Evolutionary conservation across 208 protist species (phyloP), one percentile per base, ranked within the genome.

Genomic region (Leishmania major): DNA sequence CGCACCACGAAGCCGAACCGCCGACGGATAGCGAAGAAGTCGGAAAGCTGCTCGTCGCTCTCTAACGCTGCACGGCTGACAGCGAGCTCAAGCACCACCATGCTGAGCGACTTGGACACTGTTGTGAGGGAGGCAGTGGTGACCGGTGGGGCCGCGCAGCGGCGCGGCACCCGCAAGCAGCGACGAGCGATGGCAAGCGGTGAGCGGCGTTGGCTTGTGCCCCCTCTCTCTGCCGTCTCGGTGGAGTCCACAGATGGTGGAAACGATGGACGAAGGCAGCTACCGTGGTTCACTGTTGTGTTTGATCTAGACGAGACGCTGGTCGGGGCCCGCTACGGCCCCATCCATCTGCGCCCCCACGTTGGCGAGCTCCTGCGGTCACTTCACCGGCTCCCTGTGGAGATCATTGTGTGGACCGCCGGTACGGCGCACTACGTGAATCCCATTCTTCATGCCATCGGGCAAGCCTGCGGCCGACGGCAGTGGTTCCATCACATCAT

Each of bases 301-400:
- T 81, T 97, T 59, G 94, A 97, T 78, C 59, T 97, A 13, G 93
- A 97, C 67, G 93, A 97, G 79, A 96, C 94, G 40, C 81, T 97
- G 1, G 90, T 97, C 7, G 80, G 60, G 5, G 92, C 93, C 25
- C 92, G 93, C 1, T n/a, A 90, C n/a, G 92, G 86, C 5, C 47
- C 73, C 69, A 87, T 96, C 17, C 75, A 90, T 22, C 71, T 90
- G 19, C 89, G 93, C 5, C 95, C 95, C 4, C 72, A 89, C 71
- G 78, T 96, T 4, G 79, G 83, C 37, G 85, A 87, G 35, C 80
- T 96, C 0, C 83, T 97, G 17, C 84, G 91, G 40, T 53, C 83
- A 17, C 92, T 92, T 17, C 84, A 89, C 35, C 78, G 31, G n/a
- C 82, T 94, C 66, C 84, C 90, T 8, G 95, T 93, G 53, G 93